Evolutionary conservation across 2,329 filamentous ascomycete genomes (phyloP).

Genomic region (Penicillium corylophilum): DNA sequence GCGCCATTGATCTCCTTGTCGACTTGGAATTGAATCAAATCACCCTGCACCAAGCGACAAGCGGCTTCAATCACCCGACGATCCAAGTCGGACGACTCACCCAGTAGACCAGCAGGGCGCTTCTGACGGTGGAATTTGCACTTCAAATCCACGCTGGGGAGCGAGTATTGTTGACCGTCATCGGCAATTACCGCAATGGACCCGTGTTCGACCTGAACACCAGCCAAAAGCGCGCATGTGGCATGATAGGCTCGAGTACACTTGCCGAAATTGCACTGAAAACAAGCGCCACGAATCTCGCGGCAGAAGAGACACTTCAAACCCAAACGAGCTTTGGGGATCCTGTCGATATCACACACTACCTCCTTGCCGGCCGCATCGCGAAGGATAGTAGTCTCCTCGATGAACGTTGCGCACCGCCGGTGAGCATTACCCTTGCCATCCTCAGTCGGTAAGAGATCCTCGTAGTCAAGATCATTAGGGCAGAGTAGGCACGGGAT

Average conservation of each 20-base stretch:
- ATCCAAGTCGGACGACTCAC: slow-evolving; percentile 68
- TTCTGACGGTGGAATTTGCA: slow-evolving; percentile 93
- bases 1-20: slow-evolving; percentile 89
- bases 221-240: slow-evolving; percentile 87
- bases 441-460: slow-evolving; percentile 83
- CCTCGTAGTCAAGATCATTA: slow-evolving; percentile 78
- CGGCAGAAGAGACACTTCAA: slow-evolving; percentile 95
- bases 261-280: slow-evolving; percentile 94
- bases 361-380: slow-evolving; percentile 67
- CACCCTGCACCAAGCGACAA: slow-evolving; percentile 65
- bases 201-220: slow-evolving; percentile 85
- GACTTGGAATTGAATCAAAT: slow-evolving; percentile 83
- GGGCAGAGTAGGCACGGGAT: slow-evolving; percentile 90
- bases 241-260: slow-evolving; percentile 92
- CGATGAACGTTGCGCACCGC: slow-evolving; percentile 84
- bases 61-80: slow-evolving; percentile 68
- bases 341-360: slow-evolving; percentile 74
- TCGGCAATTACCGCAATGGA: slow-evolving; percentile 83
- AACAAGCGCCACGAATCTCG: slow-evolving; percentile 91
- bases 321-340: slow-evolving; percentile 82
- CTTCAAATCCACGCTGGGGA: slow-evolving; percentile 87
- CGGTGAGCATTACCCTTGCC: slow-evolving; percentile 78
- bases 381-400: slow-evolving; percentile 81
- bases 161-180: slow-evolving; percentile 87
- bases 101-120: slow-evolving; percentile 72